phyloP scores from a whole-genome alignment of 495 filamentous ascomycete species.

The Podospora pseudoanserina region DNA sequence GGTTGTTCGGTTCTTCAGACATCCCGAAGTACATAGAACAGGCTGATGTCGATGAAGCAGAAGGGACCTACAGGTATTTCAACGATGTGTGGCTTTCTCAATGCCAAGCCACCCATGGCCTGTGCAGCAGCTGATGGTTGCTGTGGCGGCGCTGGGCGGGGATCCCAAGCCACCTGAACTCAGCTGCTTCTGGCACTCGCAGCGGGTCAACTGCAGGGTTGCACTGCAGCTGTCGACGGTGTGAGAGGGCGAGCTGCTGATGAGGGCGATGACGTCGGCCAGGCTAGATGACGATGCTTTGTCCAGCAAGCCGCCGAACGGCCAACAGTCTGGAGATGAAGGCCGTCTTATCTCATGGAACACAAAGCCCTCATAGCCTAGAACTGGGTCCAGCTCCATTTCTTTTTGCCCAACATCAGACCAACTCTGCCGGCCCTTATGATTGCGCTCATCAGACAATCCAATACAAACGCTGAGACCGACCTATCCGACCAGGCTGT shows the following conservation, averaged over 20 bases:
- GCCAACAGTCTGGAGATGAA: neutral
- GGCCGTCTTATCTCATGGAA: neutral
- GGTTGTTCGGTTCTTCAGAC: neutral
- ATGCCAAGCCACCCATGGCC: neutral
- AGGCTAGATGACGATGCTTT: slow-evolving; percentile 11
- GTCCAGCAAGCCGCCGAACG: neutral
- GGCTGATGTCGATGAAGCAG: neutral
- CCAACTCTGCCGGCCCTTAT: neutral
- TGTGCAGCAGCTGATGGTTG: neutral
- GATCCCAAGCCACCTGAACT: neutral
- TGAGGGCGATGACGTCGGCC: slow-evolving; percentile 10
- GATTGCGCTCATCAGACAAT: slow-evolving; percentile 3
- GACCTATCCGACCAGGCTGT: neutral
- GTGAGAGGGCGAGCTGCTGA: neutral
- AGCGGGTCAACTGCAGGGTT: neutral
- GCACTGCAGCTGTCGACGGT: slow-evolving; percentile 2
- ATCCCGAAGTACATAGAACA: neutral
- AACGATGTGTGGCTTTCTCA: neutral
- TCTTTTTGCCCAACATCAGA: neutral
- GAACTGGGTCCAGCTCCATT: neutral
- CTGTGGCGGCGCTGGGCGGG: neutral
- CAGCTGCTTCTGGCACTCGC: neutral
- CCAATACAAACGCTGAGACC: neutral
- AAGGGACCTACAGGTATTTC: neutral
- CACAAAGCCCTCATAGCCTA: slow-evolving; percentile 1